phyloP scores from a whole-genome alignment of 768 basidiomycete species.

The Xanthoconium stramineum region DNA sequence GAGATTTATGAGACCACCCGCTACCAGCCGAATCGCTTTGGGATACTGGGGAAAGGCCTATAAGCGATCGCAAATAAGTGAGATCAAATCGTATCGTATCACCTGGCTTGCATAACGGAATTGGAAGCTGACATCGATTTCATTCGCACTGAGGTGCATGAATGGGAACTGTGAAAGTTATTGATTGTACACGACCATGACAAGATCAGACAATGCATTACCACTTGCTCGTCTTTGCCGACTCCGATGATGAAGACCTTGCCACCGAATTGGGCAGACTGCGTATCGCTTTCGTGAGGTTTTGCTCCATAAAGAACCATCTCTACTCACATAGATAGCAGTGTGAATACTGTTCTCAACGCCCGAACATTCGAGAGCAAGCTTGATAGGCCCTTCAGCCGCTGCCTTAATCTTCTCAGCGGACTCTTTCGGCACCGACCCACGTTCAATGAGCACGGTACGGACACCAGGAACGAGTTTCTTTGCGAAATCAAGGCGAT shows the following conservation, averaged over 20 bases:
- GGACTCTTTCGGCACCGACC: constrained; percentile 43
- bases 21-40: constrained; percentile 80
- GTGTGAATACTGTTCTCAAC: constrained; percentile 60
- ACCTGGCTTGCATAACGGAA: constrained; percentile 68
- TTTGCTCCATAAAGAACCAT: neutral
- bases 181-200: neutral
- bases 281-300: constrained; percentile 1
- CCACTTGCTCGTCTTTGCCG: constrained; percentile 59
- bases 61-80: neutral
- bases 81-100: neutral
- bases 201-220: constrained; percentile 25
- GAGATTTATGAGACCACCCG: constrained; percentile 65
- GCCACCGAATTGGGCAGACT: constrained; percentile 64
- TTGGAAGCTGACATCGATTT: constrained; percentile 66
- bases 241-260: constrained; percentile 72
- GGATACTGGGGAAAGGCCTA: constrained; percentile 52
- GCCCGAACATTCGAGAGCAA: constrained; percentile 65
- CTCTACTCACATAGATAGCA: constrained; percentile 48
- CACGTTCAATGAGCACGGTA: constrained; percentile 53
- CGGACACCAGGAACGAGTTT: constrained; percentile 56
- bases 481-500: constrained; percentile 64
- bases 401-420: constrained; percentile 50
- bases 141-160: constrained; percentile 69
- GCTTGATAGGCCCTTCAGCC: constrained; percentile 46
- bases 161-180: constrained; percentile 52